phyloP scores from a whole-genome alignment of 2,329 filamentous ascomycete genomes.

The Calonectria pseudoreteaudii region DNA sequence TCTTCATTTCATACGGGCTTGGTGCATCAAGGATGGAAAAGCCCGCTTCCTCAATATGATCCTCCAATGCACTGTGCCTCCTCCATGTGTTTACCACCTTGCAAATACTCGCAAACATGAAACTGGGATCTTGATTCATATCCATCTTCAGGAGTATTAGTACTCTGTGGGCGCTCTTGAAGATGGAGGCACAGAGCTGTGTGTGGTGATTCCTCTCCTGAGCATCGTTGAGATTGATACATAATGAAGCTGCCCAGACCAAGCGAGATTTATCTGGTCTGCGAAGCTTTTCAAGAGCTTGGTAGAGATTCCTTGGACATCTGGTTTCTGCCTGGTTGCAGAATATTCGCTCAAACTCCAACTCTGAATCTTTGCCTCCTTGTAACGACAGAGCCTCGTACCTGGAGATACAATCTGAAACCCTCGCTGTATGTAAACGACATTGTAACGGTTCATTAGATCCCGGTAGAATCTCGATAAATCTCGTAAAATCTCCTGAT shows the following conservation, averaged over 20 bases:
- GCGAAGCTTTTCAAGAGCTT: neutral
- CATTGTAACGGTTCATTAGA: neutral
- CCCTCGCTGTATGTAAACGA: neutral
- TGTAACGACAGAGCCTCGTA: constrained; percentile 10
- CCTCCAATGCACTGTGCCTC: neutral
- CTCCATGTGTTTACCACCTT: constrained; percentile 8
- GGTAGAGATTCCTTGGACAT: neutral
- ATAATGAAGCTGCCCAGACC: constrained; percentile 5
- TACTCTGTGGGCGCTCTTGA: neutral
- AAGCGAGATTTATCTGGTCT: neutral
- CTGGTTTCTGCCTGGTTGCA: neutral
- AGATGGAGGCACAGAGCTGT: neutral
- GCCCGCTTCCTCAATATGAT: neutral
- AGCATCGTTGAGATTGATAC: neutral
- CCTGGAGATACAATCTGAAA: neutral
- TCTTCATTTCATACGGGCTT: neutral
- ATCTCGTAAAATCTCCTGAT: neutral
- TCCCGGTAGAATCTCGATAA: constrained; percentile 6
- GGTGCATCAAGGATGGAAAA: neutral
- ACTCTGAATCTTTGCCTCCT: neutral
- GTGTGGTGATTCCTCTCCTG: constrained; percentile 5
- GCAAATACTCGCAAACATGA: neutral
- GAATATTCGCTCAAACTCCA: neutral
- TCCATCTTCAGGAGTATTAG: neutral
- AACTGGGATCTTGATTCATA: neutral